Evolutionary conservation across 129 eudicot genomes (phyloP).

Genomic region (Tagetes erecta): DNA sequence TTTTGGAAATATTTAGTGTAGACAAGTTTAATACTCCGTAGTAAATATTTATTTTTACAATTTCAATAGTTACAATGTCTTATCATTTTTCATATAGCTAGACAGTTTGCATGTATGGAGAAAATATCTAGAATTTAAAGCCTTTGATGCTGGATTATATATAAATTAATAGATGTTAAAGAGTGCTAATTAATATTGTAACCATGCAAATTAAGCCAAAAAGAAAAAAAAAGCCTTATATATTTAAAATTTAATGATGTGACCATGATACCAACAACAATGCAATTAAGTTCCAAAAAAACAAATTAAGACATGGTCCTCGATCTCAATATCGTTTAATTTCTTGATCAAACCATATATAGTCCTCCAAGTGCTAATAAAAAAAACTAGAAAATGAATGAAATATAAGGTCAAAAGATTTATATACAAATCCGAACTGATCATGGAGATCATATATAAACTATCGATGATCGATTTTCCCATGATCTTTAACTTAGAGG

Average conservation of each 20-base stretch:
- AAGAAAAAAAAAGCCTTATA: neutral
- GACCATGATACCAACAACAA: neutral
- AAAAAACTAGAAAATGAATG: constrained; percentile 17
- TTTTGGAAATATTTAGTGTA: too few species aligned
- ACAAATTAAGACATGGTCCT: constrained; percentile 16
- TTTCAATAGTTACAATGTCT: too few species aligned
- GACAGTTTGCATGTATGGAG: too few species aligned
- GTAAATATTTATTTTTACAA: too few species aligned
- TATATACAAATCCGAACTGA: neutral
- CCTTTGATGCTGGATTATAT: neutral
- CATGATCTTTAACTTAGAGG: neutral
- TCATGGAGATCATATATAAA: too few species aligned
- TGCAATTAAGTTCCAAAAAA: constrained; percentile 5
- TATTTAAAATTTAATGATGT: neutral
- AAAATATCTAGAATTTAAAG: neutral
- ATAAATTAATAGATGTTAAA: neutral
- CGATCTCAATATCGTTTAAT: constrained; percentile 5
- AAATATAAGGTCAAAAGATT: constrained; percentile 12
- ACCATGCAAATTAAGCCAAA: neutral
- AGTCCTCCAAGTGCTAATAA: constrained; percentile 26
- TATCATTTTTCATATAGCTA: too few species aligned
- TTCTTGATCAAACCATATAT: constrained; percentile 28
- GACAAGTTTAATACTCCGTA: too few species aligned
- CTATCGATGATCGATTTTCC: neutral
- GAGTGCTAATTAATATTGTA: neutral